These are phyloP conservation scores for Auriculariales sp. DNA, from an alignment of 768 basidiomycete species.

Conservation along the genomic window DNA sequence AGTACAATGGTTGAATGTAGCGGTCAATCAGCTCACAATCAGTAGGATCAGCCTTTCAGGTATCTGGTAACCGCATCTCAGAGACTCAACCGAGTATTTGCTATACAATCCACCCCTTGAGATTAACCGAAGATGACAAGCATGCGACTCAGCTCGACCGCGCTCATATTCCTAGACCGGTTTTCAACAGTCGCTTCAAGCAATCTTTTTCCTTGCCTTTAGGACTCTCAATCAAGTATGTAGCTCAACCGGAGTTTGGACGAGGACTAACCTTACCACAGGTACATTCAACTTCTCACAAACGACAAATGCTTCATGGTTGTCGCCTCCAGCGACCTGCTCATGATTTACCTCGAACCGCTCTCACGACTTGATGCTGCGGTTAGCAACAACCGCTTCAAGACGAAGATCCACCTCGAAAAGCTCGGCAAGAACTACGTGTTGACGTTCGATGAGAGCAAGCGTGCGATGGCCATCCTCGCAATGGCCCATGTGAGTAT, in stretches of 20 bases:
- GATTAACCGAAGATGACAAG: constrained; percentile 22
- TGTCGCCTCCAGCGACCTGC: constrained; percentile 18
- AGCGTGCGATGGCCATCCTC: constrained; percentile 25
- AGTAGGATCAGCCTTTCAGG: no score
- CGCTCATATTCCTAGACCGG: background rate
- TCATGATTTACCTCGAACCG: constrained; percentile 26
- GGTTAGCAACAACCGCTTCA: constrained; percentile 11
- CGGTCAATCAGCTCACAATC: no score
- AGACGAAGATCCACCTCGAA: constrained; percentile 25
- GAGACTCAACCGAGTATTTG: constrained; percentile 9
- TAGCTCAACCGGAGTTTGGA: no score
- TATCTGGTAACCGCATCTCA: background rate
- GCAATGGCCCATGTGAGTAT: constrained; percentile 2
- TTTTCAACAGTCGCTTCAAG: background rate
- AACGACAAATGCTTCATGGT: constrained; percentile 29
- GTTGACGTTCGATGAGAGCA: constrained; percentile 37
- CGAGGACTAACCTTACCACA: constrained; percentile 8
- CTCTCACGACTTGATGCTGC: constrained; percentile 18
- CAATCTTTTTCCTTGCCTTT: constrained; percentile 12
- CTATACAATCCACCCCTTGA: constrained; percentile 19
- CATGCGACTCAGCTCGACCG: constrained; percentile 12
- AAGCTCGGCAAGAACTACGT: constrained; percentile 32
- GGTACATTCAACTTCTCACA: constrained; percentile 27
- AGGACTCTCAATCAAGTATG: no score
- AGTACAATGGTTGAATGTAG: no score